Percentiles rank a stretch among this genome's conserved stretches.
phyloP scores from a whole-genome alignment of 768 basidiomycete species.

The Peribolospora kevripleyi region DNA sequence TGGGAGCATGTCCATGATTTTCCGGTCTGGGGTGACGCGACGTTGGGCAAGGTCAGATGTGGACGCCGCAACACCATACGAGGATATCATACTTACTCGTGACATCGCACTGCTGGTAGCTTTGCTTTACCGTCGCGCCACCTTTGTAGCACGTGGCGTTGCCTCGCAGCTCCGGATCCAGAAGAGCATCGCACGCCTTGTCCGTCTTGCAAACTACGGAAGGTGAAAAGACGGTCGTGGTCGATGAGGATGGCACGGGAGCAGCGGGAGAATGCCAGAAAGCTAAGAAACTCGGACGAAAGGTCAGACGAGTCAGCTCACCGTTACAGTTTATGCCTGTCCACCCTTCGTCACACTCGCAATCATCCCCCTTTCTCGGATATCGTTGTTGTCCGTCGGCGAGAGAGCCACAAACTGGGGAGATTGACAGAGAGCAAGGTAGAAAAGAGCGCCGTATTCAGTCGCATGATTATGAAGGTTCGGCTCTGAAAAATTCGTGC shows the following conservation, averaged over 20 bases:
- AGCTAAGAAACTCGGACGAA: neutral
- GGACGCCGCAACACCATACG: neutral
- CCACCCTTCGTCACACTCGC: constrained; percentile 88
- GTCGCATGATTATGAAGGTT: no score
- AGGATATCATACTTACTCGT: constrained; percentile 41
- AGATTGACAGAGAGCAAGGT: neutral
- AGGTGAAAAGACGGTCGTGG: neutral
- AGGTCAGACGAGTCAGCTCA: constrained; percentile 18
- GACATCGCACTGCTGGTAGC: constrained; percentile 95
- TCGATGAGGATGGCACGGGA: neutral
- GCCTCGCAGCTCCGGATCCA: constrained; percentile 24
- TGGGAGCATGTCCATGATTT: constrained; percentile 83
- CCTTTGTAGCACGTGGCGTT: constrained; percentile 89
- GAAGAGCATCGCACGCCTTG: constrained; percentile 53
- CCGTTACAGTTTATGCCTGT: constrained; percentile 93
- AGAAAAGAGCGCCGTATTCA: neutral
- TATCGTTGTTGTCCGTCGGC: constrained; percentile 68
- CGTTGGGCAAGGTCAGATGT: neutral
- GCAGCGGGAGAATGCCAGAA: neutral
- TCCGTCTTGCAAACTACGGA: constrained; percentile 59
- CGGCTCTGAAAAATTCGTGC: no score
- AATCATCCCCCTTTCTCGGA: constrained; percentile 46
- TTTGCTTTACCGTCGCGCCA: constrained; percentile 77
- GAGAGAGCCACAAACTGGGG: constrained; percentile 71
- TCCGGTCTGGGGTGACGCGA: constrained; percentile 38